A percentile compares a stretch with the other conserved stretches of the same genome.
Evolutionary conservation across 441 rosid species (phyloP).

Genomic region (Euphorbia neoarborescens): DNA sequence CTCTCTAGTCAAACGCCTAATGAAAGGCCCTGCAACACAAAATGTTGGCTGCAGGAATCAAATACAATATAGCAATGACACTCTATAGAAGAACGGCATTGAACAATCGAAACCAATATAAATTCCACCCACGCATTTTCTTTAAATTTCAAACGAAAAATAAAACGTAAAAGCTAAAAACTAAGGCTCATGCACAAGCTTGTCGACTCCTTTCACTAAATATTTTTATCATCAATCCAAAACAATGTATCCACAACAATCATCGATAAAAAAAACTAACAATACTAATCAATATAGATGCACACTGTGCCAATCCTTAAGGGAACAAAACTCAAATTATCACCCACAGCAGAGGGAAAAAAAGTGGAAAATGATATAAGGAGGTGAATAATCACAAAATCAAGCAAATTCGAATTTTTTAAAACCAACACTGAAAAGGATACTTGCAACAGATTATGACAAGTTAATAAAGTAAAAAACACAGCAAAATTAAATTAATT

Average conservation of each 20-base stretch:
- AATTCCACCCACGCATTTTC: neutral
- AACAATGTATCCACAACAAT: neutral
- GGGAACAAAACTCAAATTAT: neutral
- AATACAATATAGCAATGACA: neutral
- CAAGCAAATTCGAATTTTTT: neutral
- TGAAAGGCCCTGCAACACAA: neutral
- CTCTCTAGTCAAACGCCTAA: neutral
- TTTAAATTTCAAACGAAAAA: neutral
- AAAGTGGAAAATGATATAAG: neutral
- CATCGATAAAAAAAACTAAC: neutral
- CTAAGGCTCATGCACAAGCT: neutral
- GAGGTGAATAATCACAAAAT: neutral
- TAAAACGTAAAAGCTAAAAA: neutral
- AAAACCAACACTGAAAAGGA: neutral
- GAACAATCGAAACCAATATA: neutral
- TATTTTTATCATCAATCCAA: neutral
- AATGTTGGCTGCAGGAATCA: neutral
- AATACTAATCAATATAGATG: neutral
- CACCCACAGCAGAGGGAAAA: neutral
- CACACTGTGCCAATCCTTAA: neutral
- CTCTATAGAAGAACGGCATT: neutral
- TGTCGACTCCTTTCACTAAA: neutral
- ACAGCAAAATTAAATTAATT: neutral
- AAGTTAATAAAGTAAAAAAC: neutral
- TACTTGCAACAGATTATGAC: neutral